A percentile compares a stretch with the other conserved stretches of the same genome.
Evolutionary conservation across 495 filamentous ascomycete genomes (phyloP).

Genomic region (Aspergillus homomorphus): DNA sequence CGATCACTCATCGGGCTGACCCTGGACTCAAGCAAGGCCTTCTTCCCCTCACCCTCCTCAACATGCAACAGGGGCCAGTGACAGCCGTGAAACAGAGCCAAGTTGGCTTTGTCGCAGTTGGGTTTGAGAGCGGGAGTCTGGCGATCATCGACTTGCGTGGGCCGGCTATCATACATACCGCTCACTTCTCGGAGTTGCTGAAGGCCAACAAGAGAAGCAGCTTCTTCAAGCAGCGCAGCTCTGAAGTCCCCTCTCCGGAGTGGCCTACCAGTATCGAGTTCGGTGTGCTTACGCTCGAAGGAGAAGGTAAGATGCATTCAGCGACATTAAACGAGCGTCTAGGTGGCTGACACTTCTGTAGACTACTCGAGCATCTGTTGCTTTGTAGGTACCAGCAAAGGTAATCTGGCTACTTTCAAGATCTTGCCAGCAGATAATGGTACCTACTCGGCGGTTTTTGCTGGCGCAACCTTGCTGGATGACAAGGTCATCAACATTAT

Average conservation of each 20-base stretch:
- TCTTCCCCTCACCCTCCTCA: slow-evolving; percentile 73
- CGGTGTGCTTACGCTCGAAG: slow-evolving; percentile 88
- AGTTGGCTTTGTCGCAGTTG: slow-evolving; percentile 85
- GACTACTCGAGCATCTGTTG: slow-evolving; percentile 91
- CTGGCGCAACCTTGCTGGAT: slow-evolving; percentile 61
- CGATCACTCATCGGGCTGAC: slow-evolving; percentile 72
- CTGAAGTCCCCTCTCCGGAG: slow-evolving; percentile 52
- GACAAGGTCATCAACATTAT: slow-evolving; percentile 71
- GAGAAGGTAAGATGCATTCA: slow-evolving; percentile 54
- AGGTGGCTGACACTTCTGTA: slow-evolving; percentile 20
- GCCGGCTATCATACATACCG: slow-evolving; percentile 78
- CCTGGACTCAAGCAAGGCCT: slow-evolving; percentile 78
- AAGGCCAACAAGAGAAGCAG: slow-evolving; percentile 68
- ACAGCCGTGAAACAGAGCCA: slow-evolving; percentile 78
- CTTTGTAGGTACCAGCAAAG: slow-evolving; percentile 84
- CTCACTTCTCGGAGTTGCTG: slow-evolving; percentile 60
- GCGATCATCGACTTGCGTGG: slow-evolving; percentile 83
- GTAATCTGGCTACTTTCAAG: slow-evolving; percentile 84
- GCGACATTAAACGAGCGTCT: not conserved
- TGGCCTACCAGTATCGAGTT: slow-evolving; percentile 82
- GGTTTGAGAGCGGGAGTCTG: slow-evolving; percentile 75
- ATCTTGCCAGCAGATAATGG: slow-evolving; percentile 69
- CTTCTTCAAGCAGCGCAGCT: slow-evolving; percentile 53
- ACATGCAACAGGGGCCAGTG: slow-evolving; percentile 76
- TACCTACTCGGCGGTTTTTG: slow-evolving; percentile 69